phyloP scores from a whole-genome alignment of 768 basidiomycete species.

The Strobilomyces echinocephalus region DNA sequence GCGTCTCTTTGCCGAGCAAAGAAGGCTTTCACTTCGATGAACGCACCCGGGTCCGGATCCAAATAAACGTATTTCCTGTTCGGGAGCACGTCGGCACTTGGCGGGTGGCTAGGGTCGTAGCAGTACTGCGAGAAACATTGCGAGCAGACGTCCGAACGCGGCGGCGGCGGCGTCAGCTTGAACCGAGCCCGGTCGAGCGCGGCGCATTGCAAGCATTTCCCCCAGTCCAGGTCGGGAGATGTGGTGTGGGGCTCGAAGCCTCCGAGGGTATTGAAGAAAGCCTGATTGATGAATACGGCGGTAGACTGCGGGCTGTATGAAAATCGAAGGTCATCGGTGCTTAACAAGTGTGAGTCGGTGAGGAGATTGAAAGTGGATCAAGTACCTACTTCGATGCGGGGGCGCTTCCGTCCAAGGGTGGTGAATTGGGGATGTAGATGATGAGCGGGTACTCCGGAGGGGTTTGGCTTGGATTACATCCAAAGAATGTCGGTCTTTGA shows the following conservation, averaged over 20 bases:
- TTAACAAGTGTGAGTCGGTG: conserved; percentile 22
- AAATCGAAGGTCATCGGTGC: conserved; percentile 56
- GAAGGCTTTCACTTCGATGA: conserved; percentile 40
- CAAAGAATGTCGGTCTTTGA: conserved; percentile 72
- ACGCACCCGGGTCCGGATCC: conserved; percentile 54
- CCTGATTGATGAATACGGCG: conserved; percentile 57
- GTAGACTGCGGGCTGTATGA: conserved; percentile 53
- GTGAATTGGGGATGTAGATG: conserved; percentile 73
- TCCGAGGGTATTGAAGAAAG: conserved; percentile 46
- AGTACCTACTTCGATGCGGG: conserved; percentile 60
- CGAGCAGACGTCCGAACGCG: conserved; percentile 46
- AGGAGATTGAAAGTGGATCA: neutral
- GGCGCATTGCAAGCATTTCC: conserved; percentile 58
- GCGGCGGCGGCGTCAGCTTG: conserved; percentile 31
- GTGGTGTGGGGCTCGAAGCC: conserved; percentile 62
- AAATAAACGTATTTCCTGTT: conserved; percentile 41
- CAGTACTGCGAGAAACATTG: conserved; percentile 61
- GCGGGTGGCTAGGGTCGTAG: conserved; percentile 57
- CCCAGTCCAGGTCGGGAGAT: conserved; percentile 49
- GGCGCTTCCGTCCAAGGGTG: conserved; percentile 55
- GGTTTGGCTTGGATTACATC: conserved; percentile 51
- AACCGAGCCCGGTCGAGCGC: conserved; percentile 53
- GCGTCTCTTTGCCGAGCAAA: conserved; percentile 41
- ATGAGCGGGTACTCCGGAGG: conserved; percentile 61
- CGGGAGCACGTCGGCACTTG: conserved; percentile 39